These are phyloP conservation scores for Ogataea wickerhamii DNA, from an alignment of 805 yeast species.

Conservation along the genomic window DNA sequence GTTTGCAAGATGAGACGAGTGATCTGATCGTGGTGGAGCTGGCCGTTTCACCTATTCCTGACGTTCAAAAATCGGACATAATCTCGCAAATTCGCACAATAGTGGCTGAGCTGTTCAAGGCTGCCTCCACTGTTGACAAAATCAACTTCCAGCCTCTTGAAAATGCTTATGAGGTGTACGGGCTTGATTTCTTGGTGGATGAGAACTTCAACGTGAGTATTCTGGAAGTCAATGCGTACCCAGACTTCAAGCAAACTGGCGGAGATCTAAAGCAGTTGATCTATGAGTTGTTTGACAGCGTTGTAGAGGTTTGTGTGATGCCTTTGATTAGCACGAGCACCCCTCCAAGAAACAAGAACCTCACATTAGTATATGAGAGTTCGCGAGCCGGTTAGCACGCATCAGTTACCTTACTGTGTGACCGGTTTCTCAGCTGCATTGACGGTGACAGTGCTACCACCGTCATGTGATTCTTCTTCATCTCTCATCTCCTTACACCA, in stretches of 20 bases:
- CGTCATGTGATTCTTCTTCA: slow-evolving; percentile 25
- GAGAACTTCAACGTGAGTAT: slow-evolving; percentile 50
- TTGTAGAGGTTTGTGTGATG: slow-evolving; percentile 44
- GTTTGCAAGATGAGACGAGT: slow-evolving; percentile 56
- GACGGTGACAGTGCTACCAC: background rate
- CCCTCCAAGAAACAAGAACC: slow-evolving; percentile 12
- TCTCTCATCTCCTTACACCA: slow-evolving; percentile 90
- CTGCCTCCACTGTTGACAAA: slow-evolving; percentile 77
- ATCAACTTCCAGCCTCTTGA: slow-evolving; percentile 78
- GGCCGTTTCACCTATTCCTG: slow-evolving; percentile 42
- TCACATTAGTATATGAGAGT: slow-evolving; percentile 8
- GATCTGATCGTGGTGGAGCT: slow-evolving; percentile 57
- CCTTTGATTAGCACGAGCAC: slow-evolving; percentile 41
- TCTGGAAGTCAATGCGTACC: slow-evolving; percentile 88
- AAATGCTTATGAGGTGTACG: slow-evolving; percentile 84
- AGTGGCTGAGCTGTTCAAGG: slow-evolving; percentile 68
- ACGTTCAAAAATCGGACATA: slow-evolving; percentile 38
- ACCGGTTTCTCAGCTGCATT: background rate
- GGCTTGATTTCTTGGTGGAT: slow-evolving; percentile 82
- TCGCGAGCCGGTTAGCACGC: background rate
- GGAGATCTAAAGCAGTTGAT: slow-evolving; percentile 63
- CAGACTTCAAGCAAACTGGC: slow-evolving; percentile 97
- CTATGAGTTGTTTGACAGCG: slow-evolving; percentile 58
- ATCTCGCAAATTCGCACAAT: slow-evolving; percentile 55
- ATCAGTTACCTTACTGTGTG: background rate